These are phyloP conservation scores for Yamagishiella unicocca DNA, from an alignment of 139 green algal genomes.

Conservation along the genomic window DNA sequence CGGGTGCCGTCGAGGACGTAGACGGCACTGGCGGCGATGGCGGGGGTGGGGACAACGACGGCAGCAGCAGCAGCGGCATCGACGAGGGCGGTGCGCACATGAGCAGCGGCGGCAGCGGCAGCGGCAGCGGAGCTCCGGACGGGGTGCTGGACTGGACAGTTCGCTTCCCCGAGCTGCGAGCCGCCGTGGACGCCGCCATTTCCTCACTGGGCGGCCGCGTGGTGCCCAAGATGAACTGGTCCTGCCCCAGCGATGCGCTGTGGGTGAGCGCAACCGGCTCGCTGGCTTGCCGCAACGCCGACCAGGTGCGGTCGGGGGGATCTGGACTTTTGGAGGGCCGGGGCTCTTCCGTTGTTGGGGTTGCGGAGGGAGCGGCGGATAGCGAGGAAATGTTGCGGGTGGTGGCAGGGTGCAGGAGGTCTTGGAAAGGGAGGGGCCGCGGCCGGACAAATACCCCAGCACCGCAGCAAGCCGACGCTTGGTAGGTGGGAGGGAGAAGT, in stretches of 20 bases:
- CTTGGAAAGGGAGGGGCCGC: too few species aligned
- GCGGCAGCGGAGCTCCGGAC: background rate
- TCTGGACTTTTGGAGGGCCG: too few species aligned
- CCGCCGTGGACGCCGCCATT: conserved; percentile 71
- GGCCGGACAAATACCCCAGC: too few species aligned
- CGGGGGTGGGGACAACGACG: background rate
- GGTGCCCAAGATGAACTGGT: conserved; percentile 95
- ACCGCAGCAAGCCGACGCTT: too few species aligned
- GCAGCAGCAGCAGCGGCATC: conserved; percentile 18
- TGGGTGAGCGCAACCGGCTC: conserved; percentile 79
- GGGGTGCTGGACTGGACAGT: conserved; percentile 4
- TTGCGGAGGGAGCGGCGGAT: too few species aligned
- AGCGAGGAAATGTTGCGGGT: too few species aligned
- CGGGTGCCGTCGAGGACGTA: background rate
- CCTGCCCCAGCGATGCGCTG: conserved; percentile 86
- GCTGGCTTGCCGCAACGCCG: conserved; percentile 57
- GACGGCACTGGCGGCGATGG: too few species aligned
- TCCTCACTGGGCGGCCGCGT: conserved; percentile 70
- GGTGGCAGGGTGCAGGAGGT: too few species aligned
- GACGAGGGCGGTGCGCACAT: too few species aligned
- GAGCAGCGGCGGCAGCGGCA: background rate
- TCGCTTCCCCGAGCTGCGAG: conserved; percentile 58
- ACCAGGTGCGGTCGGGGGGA: conserved; percentile 57
- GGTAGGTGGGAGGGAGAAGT: too few species aligned
- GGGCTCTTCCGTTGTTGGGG: too few species aligned